Base-by-base conservation (phyloP, 495 filamentous ascomycete genomes). In the Astrothelium macrocarpum region DNA sequence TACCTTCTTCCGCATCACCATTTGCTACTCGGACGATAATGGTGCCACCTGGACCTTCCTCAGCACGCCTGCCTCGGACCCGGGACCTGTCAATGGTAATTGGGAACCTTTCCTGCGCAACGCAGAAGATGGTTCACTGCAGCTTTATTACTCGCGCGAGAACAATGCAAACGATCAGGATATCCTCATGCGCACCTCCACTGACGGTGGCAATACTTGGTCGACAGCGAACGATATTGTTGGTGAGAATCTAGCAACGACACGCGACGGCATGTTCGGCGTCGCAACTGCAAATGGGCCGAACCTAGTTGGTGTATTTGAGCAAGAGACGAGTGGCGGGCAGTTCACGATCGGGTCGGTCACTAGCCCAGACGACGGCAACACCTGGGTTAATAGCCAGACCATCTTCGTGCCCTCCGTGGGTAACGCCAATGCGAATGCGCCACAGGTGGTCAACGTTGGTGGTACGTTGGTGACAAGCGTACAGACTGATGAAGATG, bases 401-500 rank as follows among this genome's bases (percentile, higher is more conserved):
- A 71, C 73, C 14, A 76, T 86, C 0, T 85, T 81, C 67, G 78
- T 77, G 2, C 76, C 77, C 0, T 70, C 66, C 0, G 77, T 77
- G 1, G 73, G 76, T 18, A 73, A 74, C 39, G 66, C 64, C 23
- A 79, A 82, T 65, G 83, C 84, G 0, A 83, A 84, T 11, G 80
- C 85, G 25, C 85, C 85, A 34, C 81, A 85, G 67, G 79, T 88
- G 32, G 70, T 77, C 18, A 80, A 80, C 12, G 82, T 79, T 0
- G 83, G 85, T 43, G 82, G 81, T 10, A 80, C 78, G 1, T 61
- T 88, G 59, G 82, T 81, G 1, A 77, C 77, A 0, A 80, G 80
- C 34, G 87, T 87, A 67, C 82, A 84, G 80, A 87, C 84, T 0
- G 81, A 87, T 65, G 84, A 87, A 64, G 82, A 84, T 64, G 62